phyloP scores from a whole-genome alignment of 2,329 filamentous ascomycete genomes.

The Harringtonia lauricola region DNA sequence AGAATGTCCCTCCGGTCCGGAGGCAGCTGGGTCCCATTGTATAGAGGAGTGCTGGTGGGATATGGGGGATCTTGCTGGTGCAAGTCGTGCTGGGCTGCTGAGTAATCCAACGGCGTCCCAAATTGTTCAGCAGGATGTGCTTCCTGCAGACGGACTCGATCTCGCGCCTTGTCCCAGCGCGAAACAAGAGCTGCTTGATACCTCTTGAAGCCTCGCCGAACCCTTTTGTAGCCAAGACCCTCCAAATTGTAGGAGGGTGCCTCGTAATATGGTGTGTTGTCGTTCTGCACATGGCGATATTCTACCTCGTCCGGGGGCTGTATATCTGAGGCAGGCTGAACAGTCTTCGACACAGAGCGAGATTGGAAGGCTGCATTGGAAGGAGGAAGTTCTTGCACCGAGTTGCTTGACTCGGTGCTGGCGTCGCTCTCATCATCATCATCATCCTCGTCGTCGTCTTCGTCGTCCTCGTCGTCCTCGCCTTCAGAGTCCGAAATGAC shows the following conservation, averaged over 20 bases:
- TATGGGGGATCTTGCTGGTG: not conserved
- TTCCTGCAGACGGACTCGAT: constrained; percentile 13
- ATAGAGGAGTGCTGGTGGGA: not conserved
- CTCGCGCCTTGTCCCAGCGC: constrained; percentile 21
- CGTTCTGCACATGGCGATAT: not conserved
- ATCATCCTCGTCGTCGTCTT: constrained; percentile 25
- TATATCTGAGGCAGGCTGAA: not conserved
- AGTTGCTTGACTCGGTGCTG: constrained; percentile 4
- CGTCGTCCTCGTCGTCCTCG: constrained; percentile 28
- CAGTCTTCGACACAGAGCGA: no score
- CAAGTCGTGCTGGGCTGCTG: not conserved
- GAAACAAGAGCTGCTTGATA: constrained; percentile 25
- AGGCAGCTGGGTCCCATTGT: not conserved
- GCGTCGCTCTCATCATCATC: constrained; percentile 18
- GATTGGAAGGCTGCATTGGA: not conserved
- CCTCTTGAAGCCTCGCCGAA: constrained; percentile 30
- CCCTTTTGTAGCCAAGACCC: not conserved
- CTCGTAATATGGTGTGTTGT: not conserved
- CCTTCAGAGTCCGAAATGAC: constrained; percentile 52
- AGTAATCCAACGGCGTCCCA: not conserved
- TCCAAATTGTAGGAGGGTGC: not conserved
- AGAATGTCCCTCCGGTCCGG: not conserved
- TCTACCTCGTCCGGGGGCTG: not conserved
- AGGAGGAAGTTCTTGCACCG: constrained; percentile 2
- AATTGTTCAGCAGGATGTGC: not conserved